phyloP scores from a whole-genome alignment of 352 stramenopile species.

The Globisporangium heterothallicum region DNA sequence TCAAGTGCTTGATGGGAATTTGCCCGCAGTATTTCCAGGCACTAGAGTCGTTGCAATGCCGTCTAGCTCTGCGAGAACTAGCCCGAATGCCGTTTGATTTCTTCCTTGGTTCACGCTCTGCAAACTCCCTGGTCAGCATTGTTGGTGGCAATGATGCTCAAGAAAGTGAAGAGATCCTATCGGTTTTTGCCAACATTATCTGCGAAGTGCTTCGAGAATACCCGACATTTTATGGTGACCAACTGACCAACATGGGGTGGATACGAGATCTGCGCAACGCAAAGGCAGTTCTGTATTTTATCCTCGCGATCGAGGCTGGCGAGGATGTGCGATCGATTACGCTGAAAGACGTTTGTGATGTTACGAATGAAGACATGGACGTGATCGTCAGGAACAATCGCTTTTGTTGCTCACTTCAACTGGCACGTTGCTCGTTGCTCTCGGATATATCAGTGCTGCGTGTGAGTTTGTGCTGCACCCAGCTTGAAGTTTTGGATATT shows the following conservation, averaged over 20 bases:
- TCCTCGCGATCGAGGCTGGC: conserved; percentile 43
- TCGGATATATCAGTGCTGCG: conserved; percentile 37
- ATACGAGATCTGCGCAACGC: conserved; percentile 39
- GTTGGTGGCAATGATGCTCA: conserved; percentile 31
- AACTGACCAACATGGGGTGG: conserved; percentile 65
- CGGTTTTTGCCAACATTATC: conserved; percentile 67
- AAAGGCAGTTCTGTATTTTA: conserved; percentile 56
- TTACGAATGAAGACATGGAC: conserved; percentile 52
- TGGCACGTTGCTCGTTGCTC: conserved; percentile 34
- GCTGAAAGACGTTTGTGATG: conserved; percentile 42
- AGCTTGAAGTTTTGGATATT: conserved; percentile 77
- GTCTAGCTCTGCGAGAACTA: conserved; percentile 41
- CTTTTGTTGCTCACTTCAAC: conserved; percentile 36
- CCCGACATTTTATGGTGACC: conserved; percentile 62
- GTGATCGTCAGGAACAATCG: conserved; percentile 51
- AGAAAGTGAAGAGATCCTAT: conserved; percentile 27
- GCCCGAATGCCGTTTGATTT: conserved; percentile 62
- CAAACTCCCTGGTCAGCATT: conserved; percentile 53
- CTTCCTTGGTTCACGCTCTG: conserved; percentile 53
- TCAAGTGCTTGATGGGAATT: conserved; percentile 45
- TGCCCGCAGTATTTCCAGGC: conserved; percentile 56
- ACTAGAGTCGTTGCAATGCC: conserved; percentile 37
- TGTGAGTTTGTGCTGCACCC: conserved; percentile 37
- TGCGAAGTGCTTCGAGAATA: conserved; percentile 52
- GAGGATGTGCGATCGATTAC: conserved; percentile 54